Conservation (phyloP, 2,329 filamentous ascomycete species). For the Pseudocercospora cruenta region DNA sequence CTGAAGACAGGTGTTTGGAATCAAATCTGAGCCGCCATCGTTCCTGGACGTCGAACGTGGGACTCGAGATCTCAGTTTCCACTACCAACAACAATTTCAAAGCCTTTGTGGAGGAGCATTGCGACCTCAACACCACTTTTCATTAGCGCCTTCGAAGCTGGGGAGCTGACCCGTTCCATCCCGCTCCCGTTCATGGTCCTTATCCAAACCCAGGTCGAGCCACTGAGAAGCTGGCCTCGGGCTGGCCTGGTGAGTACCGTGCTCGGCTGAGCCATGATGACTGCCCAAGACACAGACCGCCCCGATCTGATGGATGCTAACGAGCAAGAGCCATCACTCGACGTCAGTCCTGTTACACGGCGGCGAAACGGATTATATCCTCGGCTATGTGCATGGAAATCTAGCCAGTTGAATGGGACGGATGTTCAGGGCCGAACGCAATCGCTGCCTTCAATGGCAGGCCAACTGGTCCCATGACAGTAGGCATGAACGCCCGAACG, state of each 20-base stretch:
- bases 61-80: not conserved
- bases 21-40: not conserved
- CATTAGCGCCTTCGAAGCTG: not conserved
- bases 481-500: not conserved
- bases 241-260: not conserved
- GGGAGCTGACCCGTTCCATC: not conserved
- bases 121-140: not conserved
- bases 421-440: not conserved
- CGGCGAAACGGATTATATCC: not conserved
- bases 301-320: not conserved
- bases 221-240: not conserved
- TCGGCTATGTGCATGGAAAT: slow-evolving; percentile 5
- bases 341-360: not conserved
- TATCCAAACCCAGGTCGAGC: not conserved
- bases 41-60: not conserved
- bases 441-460: not conserved
- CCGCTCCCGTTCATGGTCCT: not conserved
- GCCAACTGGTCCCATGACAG: not conserved
- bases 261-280: not conserved
- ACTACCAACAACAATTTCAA: not conserved
- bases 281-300: not conserved
- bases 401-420: not conserved
- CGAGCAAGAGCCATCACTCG: not conserved
- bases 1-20: not conserved
- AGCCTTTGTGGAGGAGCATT: not conserved